phyloP scores from a whole-genome alignment of 257 asterid species.

The Cinchona pubescens region DNA sequence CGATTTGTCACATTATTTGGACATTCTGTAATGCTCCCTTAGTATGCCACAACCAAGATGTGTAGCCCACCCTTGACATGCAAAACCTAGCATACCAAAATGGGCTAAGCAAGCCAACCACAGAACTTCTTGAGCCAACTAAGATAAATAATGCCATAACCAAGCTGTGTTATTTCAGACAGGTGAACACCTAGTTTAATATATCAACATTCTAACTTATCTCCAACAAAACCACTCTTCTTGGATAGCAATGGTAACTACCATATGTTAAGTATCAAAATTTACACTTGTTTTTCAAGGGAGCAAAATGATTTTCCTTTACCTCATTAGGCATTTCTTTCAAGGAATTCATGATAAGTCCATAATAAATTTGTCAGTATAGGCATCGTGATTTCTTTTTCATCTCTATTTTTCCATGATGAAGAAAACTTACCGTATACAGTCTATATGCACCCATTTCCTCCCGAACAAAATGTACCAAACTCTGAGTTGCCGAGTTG shows the following conservation, averaged over 20 bases:
- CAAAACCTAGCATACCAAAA: not conserved
- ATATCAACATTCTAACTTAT: not conserved
- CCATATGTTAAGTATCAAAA: not conserved
- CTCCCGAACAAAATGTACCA: constrained; percentile 87
- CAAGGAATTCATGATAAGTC: not conserved
- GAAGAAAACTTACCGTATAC: constrained; percentile 54
- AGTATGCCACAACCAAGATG: too few species aligned
- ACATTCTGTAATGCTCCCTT: too few species aligned
- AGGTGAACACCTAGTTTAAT: not conserved
- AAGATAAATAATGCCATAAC: not conserved
- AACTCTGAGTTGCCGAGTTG: constrained; percentile 87
- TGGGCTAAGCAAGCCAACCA: not conserved
- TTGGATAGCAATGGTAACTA: not conserved
- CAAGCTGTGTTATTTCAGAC: not conserved
- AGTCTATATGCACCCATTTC: constrained; percentile 96
- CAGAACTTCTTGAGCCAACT: not conserved
- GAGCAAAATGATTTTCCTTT: not conserved
- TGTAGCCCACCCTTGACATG: not conserved
- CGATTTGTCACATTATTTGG: not conserved
- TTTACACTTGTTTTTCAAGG: not conserved
- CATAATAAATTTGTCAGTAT: not conserved
- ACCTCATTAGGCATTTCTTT: not conserved
- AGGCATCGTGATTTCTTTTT: not conserved
- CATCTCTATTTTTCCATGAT: not conserved
- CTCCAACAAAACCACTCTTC: not conserved